Conservation (phyloP, 2,329 filamentous ascomycete genomes). For the Neofusicoccum laricinum region DNA sequence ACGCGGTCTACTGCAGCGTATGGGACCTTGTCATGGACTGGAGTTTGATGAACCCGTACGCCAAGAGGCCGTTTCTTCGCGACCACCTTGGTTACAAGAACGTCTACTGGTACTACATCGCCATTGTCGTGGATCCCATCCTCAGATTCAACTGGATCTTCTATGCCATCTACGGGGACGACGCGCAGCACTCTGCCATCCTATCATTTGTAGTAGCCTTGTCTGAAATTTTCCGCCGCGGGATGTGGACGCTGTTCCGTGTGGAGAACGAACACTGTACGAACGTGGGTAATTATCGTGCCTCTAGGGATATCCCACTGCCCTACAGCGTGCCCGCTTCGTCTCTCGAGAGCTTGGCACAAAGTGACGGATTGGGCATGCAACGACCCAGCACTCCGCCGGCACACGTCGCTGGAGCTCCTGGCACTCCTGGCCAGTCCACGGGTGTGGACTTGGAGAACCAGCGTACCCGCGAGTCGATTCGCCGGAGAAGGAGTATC, state of each 20-base stretch:
- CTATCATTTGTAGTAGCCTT: slow-evolving; percentile 77
- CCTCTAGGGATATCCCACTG: slow-evolving; percentile 79
- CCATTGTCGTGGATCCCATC: slow-evolving; percentile 79
- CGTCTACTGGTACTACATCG: slow-evolving; percentile 78
- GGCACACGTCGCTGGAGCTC: neutral
- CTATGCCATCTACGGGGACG: slow-evolving; percentile 77
- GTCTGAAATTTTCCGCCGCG: slow-evolving; percentile 77
- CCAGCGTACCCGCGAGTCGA: slow-evolving; percentile 16
- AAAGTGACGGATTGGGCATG: neutral
- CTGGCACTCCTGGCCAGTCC: neutral
- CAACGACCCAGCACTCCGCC: neutral
- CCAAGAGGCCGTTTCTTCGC: slow-evolving; percentile 63
- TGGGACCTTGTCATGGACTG: slow-evolving; percentile 99
- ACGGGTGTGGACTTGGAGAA: slow-evolving; percentile 15
- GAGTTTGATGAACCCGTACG: slow-evolving; percentile 77
- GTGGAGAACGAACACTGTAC: slow-evolving; percentile 98
- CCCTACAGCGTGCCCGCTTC: slow-evolving; percentile 62
- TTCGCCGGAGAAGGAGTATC: slow-evolving; percentile 22
- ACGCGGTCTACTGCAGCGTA: slow-evolving; percentile 79
- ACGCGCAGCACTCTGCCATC: slow-evolving; percentile 78
- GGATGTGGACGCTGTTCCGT: slow-evolving; percentile 88
- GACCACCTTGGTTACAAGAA: slow-evolving; percentile 76
- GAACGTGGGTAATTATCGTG: slow-evolving; percentile 77
- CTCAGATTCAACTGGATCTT: slow-evolving; percentile 93
- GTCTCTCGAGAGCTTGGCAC: slow-evolving; percentile 15